Evolutionary conservation across 371 early-diverging fungal genomes (phyloP).

Genomic region (Rhizopus sp.): DNA sequence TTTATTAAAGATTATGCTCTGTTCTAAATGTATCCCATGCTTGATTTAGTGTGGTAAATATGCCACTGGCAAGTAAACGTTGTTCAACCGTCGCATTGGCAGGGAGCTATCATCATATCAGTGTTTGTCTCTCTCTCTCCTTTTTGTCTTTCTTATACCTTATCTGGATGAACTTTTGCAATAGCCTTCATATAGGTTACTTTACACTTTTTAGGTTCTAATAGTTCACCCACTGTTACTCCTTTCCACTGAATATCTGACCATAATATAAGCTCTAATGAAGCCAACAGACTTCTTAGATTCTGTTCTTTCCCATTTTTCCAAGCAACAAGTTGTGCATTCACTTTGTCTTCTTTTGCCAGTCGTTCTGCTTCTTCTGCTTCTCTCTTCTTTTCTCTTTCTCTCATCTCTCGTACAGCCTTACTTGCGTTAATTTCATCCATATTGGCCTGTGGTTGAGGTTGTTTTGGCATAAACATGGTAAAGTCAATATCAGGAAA

Average conservation of each 20-base stretch:
- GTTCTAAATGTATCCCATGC: conserved; percentile 88
- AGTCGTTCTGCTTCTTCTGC: conserved; percentile 80
- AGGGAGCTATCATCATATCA: conserved; percentile 38
- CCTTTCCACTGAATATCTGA: conserved; percentile 72
- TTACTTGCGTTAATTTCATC: conserved; percentile 47
- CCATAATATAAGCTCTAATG: conserved; percentile 84
- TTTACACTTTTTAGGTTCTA: conserved; percentile 88
- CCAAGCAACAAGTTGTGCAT: conserved; percentile 73
- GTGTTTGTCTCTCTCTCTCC: not conserved
- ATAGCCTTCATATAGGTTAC: conserved; percentile 92
- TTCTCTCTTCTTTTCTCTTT: conserved; percentile 68
- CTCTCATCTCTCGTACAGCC: conserved; percentile 72
- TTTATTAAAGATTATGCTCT: conserved; percentile 12
- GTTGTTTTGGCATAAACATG: conserved; percentile 17
- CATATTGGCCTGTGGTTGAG: conserved; percentile 6
- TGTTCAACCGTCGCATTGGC: conserved; percentile 73
- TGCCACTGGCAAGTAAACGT: conserved; percentile 82
- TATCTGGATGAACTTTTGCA: conserved; percentile 94
- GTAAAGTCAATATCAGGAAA: conserved; percentile 29
- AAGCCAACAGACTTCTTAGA: conserved; percentile 84
- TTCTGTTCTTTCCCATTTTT: conserved; percentile 86
- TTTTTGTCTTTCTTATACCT: conserved; percentile 52
- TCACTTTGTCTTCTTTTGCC: conserved; percentile 77
- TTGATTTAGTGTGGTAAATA: conserved; percentile 87
- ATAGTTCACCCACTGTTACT: conserved; percentile 80